These are phyloP conservation scores for Trichoderma sp. DNA, from an alignment of 2,329 filamentous ascomycete genomes.

Conservation along the genomic window DNA sequence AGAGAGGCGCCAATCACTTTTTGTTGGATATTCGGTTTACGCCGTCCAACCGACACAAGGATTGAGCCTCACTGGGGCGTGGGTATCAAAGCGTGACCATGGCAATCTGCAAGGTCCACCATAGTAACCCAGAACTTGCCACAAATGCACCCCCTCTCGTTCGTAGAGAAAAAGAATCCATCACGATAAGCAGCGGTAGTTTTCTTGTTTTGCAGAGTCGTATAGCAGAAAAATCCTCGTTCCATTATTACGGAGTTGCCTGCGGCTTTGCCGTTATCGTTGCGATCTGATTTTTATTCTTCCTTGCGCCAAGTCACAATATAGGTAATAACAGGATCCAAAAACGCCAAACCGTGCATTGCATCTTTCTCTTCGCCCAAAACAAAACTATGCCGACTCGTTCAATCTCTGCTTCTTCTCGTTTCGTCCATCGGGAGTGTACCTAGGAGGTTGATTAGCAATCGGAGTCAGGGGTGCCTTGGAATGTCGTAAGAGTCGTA, in stretches of 20 bases:
- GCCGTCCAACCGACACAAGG: background rate
- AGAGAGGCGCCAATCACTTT: background rate
- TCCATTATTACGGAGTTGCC: constrained; percentile 11
- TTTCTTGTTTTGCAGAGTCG: background rate
- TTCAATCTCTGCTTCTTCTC: constrained; percentile 53
- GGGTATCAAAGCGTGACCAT: background rate
- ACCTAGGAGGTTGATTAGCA: constrained; percentile 38
- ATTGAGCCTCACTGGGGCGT: background rate
- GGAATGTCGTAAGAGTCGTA: constrained; percentile 43
- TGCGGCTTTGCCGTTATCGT: background rate
- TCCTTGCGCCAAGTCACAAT: constrained; percentile 31
- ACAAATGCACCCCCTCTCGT: background rate
- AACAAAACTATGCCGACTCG: constrained; percentile 32
- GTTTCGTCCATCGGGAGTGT: constrained; percentile 61
- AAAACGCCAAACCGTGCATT: constrained; percentile 36
- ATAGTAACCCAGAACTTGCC: background rate
- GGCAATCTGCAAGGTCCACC: background rate
- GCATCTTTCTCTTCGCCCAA: constrained; percentile 19
- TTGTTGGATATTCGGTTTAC: background rate
- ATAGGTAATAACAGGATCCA: constrained; percentile 24
- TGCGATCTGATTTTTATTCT: constrained; percentile 19
- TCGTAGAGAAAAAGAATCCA: background rate
- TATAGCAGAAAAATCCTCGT: background rate
- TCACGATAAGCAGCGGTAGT: background rate
- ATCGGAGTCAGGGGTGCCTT: constrained; percentile 8